Evolutionary conservation across 805 yeast genomes (phyloP), one percentile per base, ranked within the genome.

Genomic region (Zygosaccharomyces rouxii): DNA sequence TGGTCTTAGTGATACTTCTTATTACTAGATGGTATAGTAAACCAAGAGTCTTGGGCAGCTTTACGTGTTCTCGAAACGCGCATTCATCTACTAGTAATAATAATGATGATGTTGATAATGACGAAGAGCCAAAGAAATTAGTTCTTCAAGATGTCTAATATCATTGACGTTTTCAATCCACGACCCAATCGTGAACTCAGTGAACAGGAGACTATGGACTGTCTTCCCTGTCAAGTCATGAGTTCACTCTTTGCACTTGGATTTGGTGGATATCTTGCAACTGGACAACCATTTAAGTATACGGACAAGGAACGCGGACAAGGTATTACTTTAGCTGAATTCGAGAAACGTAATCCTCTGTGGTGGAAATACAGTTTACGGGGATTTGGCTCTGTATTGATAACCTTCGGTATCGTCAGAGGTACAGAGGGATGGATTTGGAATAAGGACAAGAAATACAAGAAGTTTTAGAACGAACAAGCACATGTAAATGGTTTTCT

Each of bases 211-310:
- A 55, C 66, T 35, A 70, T 70, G 50, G 82, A 77, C 54, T 86
- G 95, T 59, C 55, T 83, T 1, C 80, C 85, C 2, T 86, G 95
- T 58, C 84, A 85, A 51, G 62, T 80, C 1, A 78, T 84, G 71
- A 84, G 85, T 39, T 74, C 88, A 1, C 58, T 75, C 7, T 75
- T 81, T 14, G 73, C 83, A 23, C 49, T 83, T 0, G 79, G 72
- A 3, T 83, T 83, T 4, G 95, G 94, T 21, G 60, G 73, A 0
- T 86, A 83, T 64, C 72, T 86, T 50, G 72, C 76, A 14, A 68
- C 82, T 16, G 85, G 86, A 1, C 60, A 66, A 45, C 78, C 81
- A 2, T 81, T 82, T 60, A 67, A 67, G 37, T 76, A 73, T 51
- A 74, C 71, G 37, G 74, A 73, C 30, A 70, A 71, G 42, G 72